These are phyloP conservation scores for Reutealis trisperma DNA, from an alignment of 345 rosid genomes.

Conservation along the genomic window DNA sequence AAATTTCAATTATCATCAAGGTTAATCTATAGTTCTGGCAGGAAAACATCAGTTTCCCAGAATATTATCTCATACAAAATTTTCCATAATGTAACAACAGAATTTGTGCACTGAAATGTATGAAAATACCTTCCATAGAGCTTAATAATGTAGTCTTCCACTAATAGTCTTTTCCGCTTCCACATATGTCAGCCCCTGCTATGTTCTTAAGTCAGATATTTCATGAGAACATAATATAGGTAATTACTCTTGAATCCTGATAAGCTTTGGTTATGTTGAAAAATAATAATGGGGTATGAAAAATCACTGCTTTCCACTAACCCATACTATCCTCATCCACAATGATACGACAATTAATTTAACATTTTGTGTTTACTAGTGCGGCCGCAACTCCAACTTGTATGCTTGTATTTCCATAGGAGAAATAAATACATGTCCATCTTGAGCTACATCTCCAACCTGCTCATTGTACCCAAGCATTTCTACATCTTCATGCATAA, in stretches of 20 bases:
- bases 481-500: constrained; percentile 76
- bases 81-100: neutral
- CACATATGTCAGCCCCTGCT: neutral
- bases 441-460: constrained; percentile 51
- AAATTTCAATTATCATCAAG: constrained; percentile 4
- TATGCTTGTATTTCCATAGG: constrained; percentile 98
- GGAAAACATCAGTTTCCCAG: neutral
- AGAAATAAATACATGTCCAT: constrained; percentile 62
- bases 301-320: constrained; percentile 13
- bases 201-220: constrained; percentile 1
- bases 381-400: constrained; percentile 75
- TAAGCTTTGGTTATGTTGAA: neutral
- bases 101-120: neutral
- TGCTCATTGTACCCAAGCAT: constrained; percentile 73
- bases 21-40: constrained; percentile 1
- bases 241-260: neutral
- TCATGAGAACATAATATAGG: neutral
- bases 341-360: neutral
- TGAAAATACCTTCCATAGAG: neutral
- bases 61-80: neutral
- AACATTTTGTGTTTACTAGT: constrained; percentile 25
- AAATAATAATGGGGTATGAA: neutral
- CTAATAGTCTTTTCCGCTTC: neutral
- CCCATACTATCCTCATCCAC: constrained; percentile 6
- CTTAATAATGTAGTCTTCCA: neutral